A percentile compares a stretch with the other conserved stretches of the same genome.
These are phyloP conservation scores for Lipomyces lipofer DNA, from an alignment of 805 yeast genomes.

Conservation along the genomic window DNA sequence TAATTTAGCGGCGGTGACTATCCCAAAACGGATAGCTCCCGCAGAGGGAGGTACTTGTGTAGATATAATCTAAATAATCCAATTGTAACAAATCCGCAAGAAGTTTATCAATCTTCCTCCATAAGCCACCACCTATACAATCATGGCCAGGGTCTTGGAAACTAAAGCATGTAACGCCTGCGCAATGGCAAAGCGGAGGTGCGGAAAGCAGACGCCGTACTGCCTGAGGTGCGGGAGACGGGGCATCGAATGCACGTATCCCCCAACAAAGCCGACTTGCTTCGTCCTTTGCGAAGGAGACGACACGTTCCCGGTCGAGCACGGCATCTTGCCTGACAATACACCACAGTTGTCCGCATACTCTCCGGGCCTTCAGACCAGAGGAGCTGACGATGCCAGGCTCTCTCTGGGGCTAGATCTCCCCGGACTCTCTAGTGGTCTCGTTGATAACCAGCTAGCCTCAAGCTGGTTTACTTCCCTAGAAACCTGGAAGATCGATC, in stretches of 20 bases:
- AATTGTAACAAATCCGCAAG: not conserved
- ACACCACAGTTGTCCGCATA: not conserved
- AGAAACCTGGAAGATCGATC: not conserved
- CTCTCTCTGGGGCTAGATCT: not conserved
- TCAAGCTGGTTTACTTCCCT: not conserved
- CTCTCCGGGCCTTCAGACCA: not conserved
- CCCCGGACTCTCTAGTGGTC: not conserved
- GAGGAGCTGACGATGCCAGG: not conserved
- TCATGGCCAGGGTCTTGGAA: not conserved
- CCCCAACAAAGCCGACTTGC: not conserved
- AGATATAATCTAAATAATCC: not conserved
- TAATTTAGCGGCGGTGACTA: not conserved
- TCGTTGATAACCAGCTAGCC: not conserved
- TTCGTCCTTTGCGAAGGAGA: constrained; percentile 1
- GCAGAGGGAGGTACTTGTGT: not conserved
- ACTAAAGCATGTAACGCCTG: not conserved
- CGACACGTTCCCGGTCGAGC: not conserved
- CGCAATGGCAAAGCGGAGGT: not conserved
- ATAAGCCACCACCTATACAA: not conserved
- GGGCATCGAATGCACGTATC: not conserved
- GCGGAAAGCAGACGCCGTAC: constrained; percentile 2
- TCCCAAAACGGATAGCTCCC: not conserved
- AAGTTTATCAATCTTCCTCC: not conserved
- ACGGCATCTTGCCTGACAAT: not conserved
- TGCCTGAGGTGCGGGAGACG: not conserved